Conservation (phyloP, 306 rosid species). For the Quercus robur region DNA sequence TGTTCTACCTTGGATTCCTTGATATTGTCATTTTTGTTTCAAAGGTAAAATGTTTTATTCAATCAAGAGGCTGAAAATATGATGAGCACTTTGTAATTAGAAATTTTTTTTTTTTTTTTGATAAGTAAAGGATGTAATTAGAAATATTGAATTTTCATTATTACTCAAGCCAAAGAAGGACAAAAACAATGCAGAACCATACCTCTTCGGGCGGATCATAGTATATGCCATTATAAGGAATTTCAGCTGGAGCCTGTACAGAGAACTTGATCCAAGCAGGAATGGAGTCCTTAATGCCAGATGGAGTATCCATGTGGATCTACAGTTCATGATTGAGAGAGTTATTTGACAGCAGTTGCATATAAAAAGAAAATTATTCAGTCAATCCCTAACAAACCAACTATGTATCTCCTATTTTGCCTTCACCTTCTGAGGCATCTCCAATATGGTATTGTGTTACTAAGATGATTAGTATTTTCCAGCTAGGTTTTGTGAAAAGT, state of each 20-base stretch:
- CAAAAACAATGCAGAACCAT: constrained; percentile 21
- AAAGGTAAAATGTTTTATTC: not conserved
- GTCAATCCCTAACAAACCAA: not conserved
- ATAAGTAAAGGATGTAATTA: not conserved
- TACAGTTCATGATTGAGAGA: constrained; percentile 25
- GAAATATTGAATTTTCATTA: not conserved
- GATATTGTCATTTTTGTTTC: not conserved
- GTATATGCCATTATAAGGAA: constrained; percentile 83
- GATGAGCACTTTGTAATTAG: not conserved
- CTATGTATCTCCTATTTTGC: not conserved
- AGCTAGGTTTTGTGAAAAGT: not conserved
- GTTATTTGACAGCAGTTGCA: constrained; percentile 10
- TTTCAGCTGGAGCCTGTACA: constrained; percentile 94
- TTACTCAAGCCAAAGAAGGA: constrained; percentile 2
- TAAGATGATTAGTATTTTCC: not conserved
- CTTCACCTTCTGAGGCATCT: not conserved
- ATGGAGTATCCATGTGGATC: constrained; percentile 94
- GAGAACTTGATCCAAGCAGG: constrained; percentile 98
- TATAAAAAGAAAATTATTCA: not conserved
- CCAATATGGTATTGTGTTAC: not conserved
- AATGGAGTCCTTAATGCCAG: constrained; percentile 95
- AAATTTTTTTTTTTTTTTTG: not conserved
- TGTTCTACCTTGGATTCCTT: constrained; percentile 11
- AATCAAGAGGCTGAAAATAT: not conserved
- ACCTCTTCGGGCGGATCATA: constrained; percentile 99